These are phyloP conservation scores for Trametes versicolor DNA, from an alignment of 1,284 basidiomycete genomes.

Conservation along the genomic window DNA sequence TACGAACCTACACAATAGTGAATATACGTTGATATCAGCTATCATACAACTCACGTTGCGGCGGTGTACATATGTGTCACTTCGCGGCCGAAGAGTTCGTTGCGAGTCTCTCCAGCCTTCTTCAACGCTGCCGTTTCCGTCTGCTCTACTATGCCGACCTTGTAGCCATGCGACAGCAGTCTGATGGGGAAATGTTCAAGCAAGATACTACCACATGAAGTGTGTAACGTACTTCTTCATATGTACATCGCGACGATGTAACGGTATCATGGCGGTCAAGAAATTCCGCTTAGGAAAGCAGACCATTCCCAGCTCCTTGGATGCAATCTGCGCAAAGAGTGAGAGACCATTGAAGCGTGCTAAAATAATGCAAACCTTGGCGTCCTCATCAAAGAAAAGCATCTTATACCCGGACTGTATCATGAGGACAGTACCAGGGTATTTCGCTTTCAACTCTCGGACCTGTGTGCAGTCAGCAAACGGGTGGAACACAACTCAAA, in stretches of 20 bases:
- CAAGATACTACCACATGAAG: slow-evolving; percentile 8
- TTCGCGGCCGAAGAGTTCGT: slow-evolving; percentile 84
- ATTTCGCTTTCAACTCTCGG: slow-evolving; percentile 73
- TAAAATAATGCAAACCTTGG: slow-evolving; percentile 59
- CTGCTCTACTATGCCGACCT: slow-evolving; percentile 94
- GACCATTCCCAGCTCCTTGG: slow-evolving; percentile 85
- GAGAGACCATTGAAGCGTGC: slow-evolving; percentile 3
- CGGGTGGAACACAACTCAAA: slow-evolving; percentile 1
- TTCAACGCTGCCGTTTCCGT: slow-evolving; percentile 96
- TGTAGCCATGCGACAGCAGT: slow-evolving; percentile 86
- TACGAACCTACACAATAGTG: slow-evolving; percentile 66
- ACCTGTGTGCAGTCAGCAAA: slow-evolving; percentile 54
- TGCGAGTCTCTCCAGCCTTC: slow-evolving; percentile 87
- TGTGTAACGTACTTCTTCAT: slow-evolving; percentile 77
- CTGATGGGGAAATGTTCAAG: slow-evolving; percentile 48
- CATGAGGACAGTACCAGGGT: slow-evolving; percentile 84
- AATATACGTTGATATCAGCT: not conserved
- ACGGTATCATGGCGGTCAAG: slow-evolving; percentile 84
- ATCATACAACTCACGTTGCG: slow-evolving; percentile 72
- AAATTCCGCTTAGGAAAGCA: slow-evolving; percentile 85
- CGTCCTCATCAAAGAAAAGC: slow-evolving; percentile 91
- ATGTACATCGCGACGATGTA: slow-evolving; percentile 85
- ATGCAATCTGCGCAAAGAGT: slow-evolving; percentile 70
- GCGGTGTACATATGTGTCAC: slow-evolving; percentile 89
- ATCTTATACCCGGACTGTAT: slow-evolving; percentile 93